Evolutionary conservation across 768 basidiomycete genomes (phyloP).

Genomic region (Mycena leptocephala): DNA sequence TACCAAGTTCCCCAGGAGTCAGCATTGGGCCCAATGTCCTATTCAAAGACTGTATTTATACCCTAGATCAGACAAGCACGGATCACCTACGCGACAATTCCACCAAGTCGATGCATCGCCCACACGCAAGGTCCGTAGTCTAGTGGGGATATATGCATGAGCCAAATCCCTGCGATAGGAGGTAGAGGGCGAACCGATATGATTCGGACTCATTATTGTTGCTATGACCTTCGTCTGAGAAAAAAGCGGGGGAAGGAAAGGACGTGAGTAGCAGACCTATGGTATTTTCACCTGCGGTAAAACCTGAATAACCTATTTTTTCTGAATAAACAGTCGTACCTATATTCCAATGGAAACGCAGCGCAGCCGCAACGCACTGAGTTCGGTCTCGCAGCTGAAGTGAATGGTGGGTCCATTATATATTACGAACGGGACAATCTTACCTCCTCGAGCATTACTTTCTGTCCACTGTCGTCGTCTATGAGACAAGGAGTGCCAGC

Average conservation of each 20-base stretch:
- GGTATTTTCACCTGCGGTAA: slow-evolving; percentile 49
- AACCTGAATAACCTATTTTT: background rate
- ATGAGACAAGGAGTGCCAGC: slow-evolving; percentile 55
- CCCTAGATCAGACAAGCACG: background rate
- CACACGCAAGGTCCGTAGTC: slow-evolving; percentile 57
- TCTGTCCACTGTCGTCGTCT: slow-evolving; percentile 56
- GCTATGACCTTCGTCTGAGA: slow-evolving; percentile 43
- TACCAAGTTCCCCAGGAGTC: slow-evolving; percentile 37
- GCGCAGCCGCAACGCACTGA: slow-evolving; percentile 51
- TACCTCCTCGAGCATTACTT: slow-evolving; percentile 56
- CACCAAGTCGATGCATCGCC: slow-evolving; percentile 61
- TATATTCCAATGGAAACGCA: slow-evolving; percentile 47
- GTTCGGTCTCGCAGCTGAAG: slow-evolving; percentile 53
- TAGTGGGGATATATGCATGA: slow-evolving; percentile 32
- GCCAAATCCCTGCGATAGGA: background rate
- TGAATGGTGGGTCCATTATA: background rate
- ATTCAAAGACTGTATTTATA: background rate
- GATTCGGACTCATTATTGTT: slow-evolving; percentile 60
- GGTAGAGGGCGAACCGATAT: slow-evolving; percentile 53
- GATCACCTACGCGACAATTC: slow-evolving; percentile 54
- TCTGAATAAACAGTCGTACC: slow-evolving; percentile 36
- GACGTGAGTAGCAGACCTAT: slow-evolving; percentile 49
- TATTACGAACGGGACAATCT: background rate
- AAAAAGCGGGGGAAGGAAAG: background rate
- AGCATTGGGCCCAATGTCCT: slow-evolving; percentile 39